Evolutionary conservation across 805 yeast genomes (phyloP).

Genomic region (Starmera caribaea): DNA sequence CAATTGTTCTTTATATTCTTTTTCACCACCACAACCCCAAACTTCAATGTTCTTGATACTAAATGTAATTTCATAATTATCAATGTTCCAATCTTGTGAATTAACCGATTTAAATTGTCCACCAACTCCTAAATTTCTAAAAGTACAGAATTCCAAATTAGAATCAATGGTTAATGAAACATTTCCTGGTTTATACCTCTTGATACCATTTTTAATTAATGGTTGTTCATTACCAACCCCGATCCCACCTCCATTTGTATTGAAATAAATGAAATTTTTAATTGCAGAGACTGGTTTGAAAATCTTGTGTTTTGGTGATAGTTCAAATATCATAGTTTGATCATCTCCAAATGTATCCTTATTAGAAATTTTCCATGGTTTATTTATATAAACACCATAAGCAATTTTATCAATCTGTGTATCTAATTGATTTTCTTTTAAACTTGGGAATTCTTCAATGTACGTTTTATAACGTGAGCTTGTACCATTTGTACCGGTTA

Average conservation of each 20-base stretch:
- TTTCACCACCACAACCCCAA: constrained; percentile 82
- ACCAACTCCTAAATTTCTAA: constrained; percentile 57
- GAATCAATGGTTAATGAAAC: constrained; percentile 74
- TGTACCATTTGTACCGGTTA: constrained; percentile 13
- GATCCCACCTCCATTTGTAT: constrained; percentile 66
- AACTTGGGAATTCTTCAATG: constrained; percentile 35
- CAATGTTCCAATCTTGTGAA: constrained; percentile 14
- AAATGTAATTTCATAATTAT: constrained; percentile 57
- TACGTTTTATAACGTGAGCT: constrained; percentile 44
- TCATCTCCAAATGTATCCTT: constrained; percentile 63
- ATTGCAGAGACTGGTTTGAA: constrained; percentile 30
- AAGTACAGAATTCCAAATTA: constrained; percentile 70
- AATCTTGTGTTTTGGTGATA: constrained; percentile 56
- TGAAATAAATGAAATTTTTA: constrained; percentile 50
- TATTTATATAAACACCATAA: constrained; percentile 54
- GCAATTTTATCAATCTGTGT: constrained; percentile 28
- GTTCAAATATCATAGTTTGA: constrained; percentile 47
- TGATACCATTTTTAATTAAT: constrained; percentile 31
- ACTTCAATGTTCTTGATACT: constrained; percentile 72
- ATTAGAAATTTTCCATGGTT: constrained; percentile 74
- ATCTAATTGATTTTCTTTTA: constrained; percentile 18
- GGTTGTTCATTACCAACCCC: constrained; percentile 79
- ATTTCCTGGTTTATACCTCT: constrained; percentile 56
- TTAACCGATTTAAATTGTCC: constrained; percentile 35
- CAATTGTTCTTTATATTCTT: constrained; percentile 68